Base-by-base conservation (phyloP, 192 early-diverging fungal genomes). In the Umbelopsis isabellina region DNA sequence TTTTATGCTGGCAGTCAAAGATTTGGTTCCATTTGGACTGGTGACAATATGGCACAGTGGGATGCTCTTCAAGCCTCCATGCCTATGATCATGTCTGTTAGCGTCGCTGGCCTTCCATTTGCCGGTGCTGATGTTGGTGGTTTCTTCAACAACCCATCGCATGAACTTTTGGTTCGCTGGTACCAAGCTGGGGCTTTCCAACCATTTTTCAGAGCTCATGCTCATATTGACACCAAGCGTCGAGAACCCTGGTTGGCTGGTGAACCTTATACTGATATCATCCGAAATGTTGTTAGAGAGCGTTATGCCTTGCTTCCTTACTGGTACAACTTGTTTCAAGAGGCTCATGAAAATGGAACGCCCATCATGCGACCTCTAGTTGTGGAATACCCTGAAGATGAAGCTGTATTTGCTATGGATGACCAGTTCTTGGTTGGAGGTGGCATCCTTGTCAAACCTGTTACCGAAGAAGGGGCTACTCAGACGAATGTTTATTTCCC, bases 171-270 rank as follows among this genome's bases (percentile, higher is more conserved):
- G 66, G 80, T 90, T 15, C 91, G 98, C n/a, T 99, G 98, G 98
- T 99, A 98, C 79, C 98, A 99, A 83, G 84, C 91, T 13, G 98
- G 88, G 11, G 89, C 91, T 35, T 96, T 92, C 81, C 94, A 98
- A 69, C 98, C 98, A 12, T 99, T 99, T 81, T 95, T 97, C 88
- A 90, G 98, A 30, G 98, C 89, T 3, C 98, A 99, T 77, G 95
- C 98, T 4, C 96, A 99, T 77, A 92, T 98, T 66, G 96, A 98
- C 80, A 95, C 95, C 25, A 97, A 95, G 76, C 91, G 98, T 35
- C 90, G 96, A 44, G 98, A 99, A 75, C 98, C 98, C 8, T 99
- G 96, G 93, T 71, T 98, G 22, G 88, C 94, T 80, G 95, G 93
- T 44, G 95, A 97, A 73, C 91, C 92, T 1, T 90, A 91, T 44